A percentile compares a stretch with the other conserved stretches of the same genome.
Evolutionary conservation across 176 grass and related monocot genomes (phyloP).

Genomic region (Saccharum spontaneum): DNA sequence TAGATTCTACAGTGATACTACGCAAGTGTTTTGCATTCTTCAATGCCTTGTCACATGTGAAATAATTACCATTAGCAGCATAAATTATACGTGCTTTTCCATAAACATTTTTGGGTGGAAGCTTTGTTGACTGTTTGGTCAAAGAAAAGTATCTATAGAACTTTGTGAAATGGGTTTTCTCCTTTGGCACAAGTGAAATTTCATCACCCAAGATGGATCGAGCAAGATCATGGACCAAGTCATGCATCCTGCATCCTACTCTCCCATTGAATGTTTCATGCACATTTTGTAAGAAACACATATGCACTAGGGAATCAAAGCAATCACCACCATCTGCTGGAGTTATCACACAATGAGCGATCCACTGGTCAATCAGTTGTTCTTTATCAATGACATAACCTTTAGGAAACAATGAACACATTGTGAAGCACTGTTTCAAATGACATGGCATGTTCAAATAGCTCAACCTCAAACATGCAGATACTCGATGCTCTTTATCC

Average conservation of each 20-base stretch:
- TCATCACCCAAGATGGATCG: conserved; percentile 8
- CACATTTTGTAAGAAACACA: conserved; percentile 11
- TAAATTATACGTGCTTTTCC: no score
- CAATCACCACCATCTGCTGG: neutral
- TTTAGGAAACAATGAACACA: neutral
- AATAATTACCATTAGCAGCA: neutral
- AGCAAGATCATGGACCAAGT: conserved; percentile 23
- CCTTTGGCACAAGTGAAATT: neutral
- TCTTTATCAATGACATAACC: neutral
- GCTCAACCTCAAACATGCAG: conserved; percentile 30
- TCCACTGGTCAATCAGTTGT: conserved; percentile 28
- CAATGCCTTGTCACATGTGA: conserved; percentile 9
- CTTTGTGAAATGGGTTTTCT: neutral
- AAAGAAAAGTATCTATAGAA: neutral
- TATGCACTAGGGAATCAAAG: neutral
- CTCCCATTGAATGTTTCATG: neutral
- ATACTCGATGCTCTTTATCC: neutral
- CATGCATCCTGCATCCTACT: neutral
- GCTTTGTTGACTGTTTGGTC: neutral
- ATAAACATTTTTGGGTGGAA: no score
- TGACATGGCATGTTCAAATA: conserved; percentile 23
- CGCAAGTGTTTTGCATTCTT: neutral
- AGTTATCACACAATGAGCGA: conserved; percentile 19
- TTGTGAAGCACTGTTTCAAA: conserved; percentile 33
- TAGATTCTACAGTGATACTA: no score